phyloP scores from a whole-genome alignment of 768 basidiomycete genomes.

The Leccinellum albellum region DNA sequence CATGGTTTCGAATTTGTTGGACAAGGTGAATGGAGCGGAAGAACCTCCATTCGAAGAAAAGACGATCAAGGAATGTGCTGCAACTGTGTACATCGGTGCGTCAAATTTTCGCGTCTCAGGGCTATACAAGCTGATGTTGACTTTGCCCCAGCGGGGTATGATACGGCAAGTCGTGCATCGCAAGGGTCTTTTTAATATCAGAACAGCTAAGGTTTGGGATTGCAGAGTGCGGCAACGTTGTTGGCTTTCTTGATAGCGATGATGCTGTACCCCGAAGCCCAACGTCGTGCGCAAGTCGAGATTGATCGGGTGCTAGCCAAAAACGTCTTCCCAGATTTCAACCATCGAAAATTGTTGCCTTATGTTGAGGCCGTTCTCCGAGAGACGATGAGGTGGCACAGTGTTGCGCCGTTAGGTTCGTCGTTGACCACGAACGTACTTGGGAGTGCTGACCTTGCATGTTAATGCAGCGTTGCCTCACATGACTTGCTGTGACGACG shows the following conservation, averaged over 20 bases:
- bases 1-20: conserved; percentile 29
- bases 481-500: conserved; percentile 36
- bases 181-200: not conserved
- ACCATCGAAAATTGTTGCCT: conserved; percentile 22
- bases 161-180: conserved; percentile 16
- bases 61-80: conserved; percentile 26
- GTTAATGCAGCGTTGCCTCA: conserved; percentile 26
- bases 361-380: conserved; percentile 30
- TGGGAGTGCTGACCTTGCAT: conserved; percentile 4
- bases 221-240: conserved; percentile 23
- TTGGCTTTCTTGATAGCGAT: conserved; percentile 27
- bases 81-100: conserved; percentile 31
- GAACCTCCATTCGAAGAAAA: conserved; percentile 18
- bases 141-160: conserved; percentile 23
- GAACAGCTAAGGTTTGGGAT: not conserved
- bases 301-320: conserved; percentile 23
- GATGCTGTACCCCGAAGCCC: conserved; percentile 30
- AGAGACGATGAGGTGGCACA: conserved; percentile 34
- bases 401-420: conserved; percentile 28
- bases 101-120: not conserved
- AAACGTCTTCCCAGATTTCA: conserved; percentile 22
- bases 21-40: conserved; percentile 13
- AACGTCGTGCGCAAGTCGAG: conserved; percentile 28
- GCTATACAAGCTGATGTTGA: not conserved
- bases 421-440: not conserved